Evolutionary conservation across 2,329 filamentous ascomycete genomes (phyloP).

Genomic region (Rhynchosporium agropyri): DNA sequence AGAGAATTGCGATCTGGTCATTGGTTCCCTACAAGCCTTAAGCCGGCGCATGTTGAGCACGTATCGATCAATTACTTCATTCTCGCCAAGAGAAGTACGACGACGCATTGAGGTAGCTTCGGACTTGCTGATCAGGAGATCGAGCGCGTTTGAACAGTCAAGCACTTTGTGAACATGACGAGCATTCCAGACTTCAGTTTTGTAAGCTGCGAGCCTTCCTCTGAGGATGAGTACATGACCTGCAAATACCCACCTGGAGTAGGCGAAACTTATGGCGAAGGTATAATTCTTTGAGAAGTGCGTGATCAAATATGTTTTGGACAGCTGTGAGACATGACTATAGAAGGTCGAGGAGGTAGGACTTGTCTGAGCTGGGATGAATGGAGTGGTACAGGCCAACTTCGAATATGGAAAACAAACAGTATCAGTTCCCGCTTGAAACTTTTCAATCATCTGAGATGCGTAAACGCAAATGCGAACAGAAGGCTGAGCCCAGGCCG

Average conservation of each 20-base stretch:
- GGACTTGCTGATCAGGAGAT: conserved; percentile 29
- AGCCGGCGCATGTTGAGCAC: conserved; percentile 13
- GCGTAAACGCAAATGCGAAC: too few relatives aligned
- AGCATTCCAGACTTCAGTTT: conserved; percentile 23
- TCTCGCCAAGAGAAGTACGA: conserved; percentile 14
- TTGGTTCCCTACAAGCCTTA: neutral
- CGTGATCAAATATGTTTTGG: conserved; percentile 16
- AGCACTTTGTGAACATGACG: conserved; percentile 16
- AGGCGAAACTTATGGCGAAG: conserved; percentile 14
- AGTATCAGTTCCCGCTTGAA: conserved; percentile 15
- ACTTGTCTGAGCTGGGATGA: conserved; percentile 16
- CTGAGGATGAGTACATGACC: conserved; percentile 21
- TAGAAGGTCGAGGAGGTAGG: conserved; percentile 20
- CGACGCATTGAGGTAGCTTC: conserved; percentile 17
- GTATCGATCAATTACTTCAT: conserved; percentile 15
- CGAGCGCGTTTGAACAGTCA: conserved; percentile 13
- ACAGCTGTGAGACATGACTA: conserved; percentile 22
- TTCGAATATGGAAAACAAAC: conserved; percentile 17
- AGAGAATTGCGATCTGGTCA: neutral
- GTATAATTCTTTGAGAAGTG: conserved; percentile 6
- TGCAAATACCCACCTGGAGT: conserved; percentile 15
- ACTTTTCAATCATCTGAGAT: neutral
- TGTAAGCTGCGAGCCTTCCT: conserved; percentile 18
- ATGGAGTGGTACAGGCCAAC: conserved; percentile 13
- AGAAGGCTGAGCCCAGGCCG: too few relatives aligned